These are phyloP conservation scores for Moesziomyces antarcticus DNA, from an alignment of 1,284 basidiomycete genomes.

Conservation along the genomic window DNA sequence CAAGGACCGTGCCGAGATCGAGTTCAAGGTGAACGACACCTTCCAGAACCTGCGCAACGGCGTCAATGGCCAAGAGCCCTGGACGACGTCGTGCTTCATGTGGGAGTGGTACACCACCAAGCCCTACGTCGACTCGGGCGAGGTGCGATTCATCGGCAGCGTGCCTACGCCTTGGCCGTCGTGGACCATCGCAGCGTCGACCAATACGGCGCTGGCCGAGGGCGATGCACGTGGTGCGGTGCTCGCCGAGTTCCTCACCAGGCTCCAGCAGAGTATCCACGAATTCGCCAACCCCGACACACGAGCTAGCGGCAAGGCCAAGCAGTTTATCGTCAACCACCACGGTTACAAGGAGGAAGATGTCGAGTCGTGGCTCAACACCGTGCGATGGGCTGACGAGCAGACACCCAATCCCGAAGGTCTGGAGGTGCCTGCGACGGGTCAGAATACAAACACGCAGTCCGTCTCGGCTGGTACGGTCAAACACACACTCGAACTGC, in stretches of 20 bases:
- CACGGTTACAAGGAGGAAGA: slow-evolving; percentile 76
- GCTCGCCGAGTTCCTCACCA: slow-evolving; percentile 43
- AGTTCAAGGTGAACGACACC: slow-evolving; percentile 65
- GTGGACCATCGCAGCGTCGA: slow-evolving; percentile 73
- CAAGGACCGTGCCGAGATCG: slow-evolving; percentile 20
- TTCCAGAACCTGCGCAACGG: slow-evolving; percentile 80
- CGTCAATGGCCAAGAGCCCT: slow-evolving; percentile 74
- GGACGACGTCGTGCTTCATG: slow-evolving; percentile 69
- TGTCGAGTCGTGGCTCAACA: slow-evolving; percentile 73
- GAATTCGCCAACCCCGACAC: slow-evolving; percentile 53
- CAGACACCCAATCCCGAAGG: slow-evolving; percentile 34
- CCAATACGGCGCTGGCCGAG: slow-evolving; percentile 23
- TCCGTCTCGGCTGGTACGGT: slow-evolving; percentile 47
- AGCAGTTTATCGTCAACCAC: slow-evolving; percentile 44
- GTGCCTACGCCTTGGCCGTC: slow-evolving; percentile 96
- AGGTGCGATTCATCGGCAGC: slow-evolving; percentile 82
- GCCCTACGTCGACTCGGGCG: slow-evolving; percentile 83
- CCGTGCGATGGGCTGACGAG: slow-evolving; percentile 62
- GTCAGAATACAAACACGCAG: slow-evolving; percentile 44
- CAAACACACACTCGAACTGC: slow-evolving; percentile 38
- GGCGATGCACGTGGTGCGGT: background rate
- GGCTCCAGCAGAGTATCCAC: slow-evolving; percentile 43
- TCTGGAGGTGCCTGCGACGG: slow-evolving; percentile 18
- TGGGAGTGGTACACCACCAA: slow-evolving; percentile 93
- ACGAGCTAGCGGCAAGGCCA: slow-evolving; percentile 13